Evolutionary conservation across 805 yeast species (phyloP), one percentile per base, ranked within the genome.

Genomic region (Candida schatavii): DNA sequence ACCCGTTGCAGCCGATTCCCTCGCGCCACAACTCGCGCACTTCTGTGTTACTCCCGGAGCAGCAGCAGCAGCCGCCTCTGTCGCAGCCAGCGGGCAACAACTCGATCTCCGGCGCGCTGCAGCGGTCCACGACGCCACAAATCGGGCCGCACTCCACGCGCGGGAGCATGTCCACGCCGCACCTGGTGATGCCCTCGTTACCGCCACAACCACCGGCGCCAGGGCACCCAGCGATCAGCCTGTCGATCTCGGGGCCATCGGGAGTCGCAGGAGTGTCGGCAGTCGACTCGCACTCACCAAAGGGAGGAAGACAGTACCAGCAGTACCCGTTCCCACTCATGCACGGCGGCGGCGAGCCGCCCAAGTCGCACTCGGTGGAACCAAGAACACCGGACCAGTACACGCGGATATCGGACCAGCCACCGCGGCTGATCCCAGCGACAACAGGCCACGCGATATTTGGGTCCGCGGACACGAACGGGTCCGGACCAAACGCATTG

Each of bases 1-100:
- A 64, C 44, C 69, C 70, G 3, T 55, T 62, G 33, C 69, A 61
- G 26, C 66, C 67, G 5, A 45, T 48, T 6, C 62, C 65, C 2
- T 48, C 53, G 3, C 41, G 56, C 23, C 37, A 36, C n/a, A 45
- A 42, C 32, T 44, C 50, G 4, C 37, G 41, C 19, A 15, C 28
- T 5, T 18, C 13, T 3, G 11, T 31, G 18, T 6, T 35, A 30
- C n/a, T 17, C 46, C 45, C 11, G 38, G 27, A 13, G 39, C 37
- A 15, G 27, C 29, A 25, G 29, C 37, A 35, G 15, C 29, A 25
- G 29, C 27, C 29, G 5, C 37, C 29, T 4, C n/a, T 14, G n/a
- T 15, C 17, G 13, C 37, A 35, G 37, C 27, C 27, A 7, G 27
- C 13, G 17, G 32, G 32, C 32, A 6, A n/a, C n/a, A 5, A 29